Evolutionary conservation across 768 basidiomycete species (phyloP), one percentile per base, ranked within the genome.

Genomic region (Panaeolus cyanescens): DNA sequence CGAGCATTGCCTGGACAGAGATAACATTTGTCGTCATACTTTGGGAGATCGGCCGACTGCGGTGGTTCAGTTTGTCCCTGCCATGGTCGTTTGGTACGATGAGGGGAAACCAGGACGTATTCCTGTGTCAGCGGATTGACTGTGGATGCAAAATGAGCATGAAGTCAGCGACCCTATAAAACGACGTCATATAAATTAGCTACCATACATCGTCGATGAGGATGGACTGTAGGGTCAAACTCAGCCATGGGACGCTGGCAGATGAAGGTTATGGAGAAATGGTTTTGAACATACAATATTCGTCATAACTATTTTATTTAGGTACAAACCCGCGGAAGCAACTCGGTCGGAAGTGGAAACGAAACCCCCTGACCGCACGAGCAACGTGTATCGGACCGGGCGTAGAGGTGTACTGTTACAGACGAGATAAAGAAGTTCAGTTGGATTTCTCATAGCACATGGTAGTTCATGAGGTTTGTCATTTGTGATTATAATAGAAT

Each of bases 71-170:
- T 85, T 71, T 96, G 93, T 31, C 95, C 95, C 37, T 88, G 82
- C 95, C 95, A 97, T 13, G 95, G 95, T 19, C 95, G 86, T 68
- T 92, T 93, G 7, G 82, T 93, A 56, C 95, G 90, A 73, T 96
- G 95, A 0, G 95, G 93, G 36, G 93, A 95, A 33, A 95, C 90
- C 32, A 96, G 86, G 58, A 95, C 77, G 69, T 92, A 81, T 66
- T 89, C 89, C 61, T 85, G 83, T 0, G 85, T 87, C 60, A 96
- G 82, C 3, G 94, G 92, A 68, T 96, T 96, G 71, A 85, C 93
- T 95, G 68, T 13, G 19, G 1, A 17, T 42, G 40, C 25, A 17
- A 13, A 20, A 42, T 25, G 25, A 37, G n/a, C n/a, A 28, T 50
- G 45, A 33, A 61, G 34, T 56, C 19, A 31, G 42, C 19, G 12